A percentile compares a stretch with the other conserved stretches of the same genome.
These are phyloP conservation scores for Bromus sterilis DNA, from an alignment of 176 grass and related monocot species.

Conservation along the genomic window DNA sequence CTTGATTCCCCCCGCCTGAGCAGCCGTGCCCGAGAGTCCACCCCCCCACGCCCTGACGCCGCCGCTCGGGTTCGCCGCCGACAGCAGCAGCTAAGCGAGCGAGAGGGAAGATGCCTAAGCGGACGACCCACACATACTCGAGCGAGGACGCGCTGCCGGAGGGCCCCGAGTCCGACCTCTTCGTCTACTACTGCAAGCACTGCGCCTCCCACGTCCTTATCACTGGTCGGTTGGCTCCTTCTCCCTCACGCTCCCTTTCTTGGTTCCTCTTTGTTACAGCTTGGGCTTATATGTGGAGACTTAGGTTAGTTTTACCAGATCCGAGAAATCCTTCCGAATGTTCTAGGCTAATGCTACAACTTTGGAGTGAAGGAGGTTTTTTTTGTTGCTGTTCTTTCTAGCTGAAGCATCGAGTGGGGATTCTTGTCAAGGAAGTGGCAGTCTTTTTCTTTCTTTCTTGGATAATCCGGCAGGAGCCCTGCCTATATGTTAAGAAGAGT, in stretches of 20 bases:
- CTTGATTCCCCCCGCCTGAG: background rate
- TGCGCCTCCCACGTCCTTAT: slow-evolving; percentile 96
- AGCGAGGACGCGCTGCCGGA: slow-evolving; percentile 90
- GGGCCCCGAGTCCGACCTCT: slow-evolving; percentile 89
- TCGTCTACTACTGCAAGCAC: slow-evolving; percentile 99
- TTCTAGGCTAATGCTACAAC: background rate
- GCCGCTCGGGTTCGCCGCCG: background rate
- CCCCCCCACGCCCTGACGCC: background rate
- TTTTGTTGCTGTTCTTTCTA: background rate
- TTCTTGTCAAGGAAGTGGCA: background rate
- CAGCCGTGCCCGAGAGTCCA: background rate
- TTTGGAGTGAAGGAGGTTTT: background rate
- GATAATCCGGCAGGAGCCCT: too few relatives aligned
- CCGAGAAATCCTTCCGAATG: background rate
- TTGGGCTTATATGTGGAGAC: background rate
- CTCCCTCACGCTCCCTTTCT: background rate
- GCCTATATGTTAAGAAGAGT: too few relatives aligned
- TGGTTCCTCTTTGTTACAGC: background rate
- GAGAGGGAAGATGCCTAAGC: slow-evolving; percentile 63
- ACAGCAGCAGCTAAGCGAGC: background rate
- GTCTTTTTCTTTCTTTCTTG: background rate
- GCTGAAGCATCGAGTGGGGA: background rate
- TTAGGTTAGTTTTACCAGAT: slow-evolving; percentile 8
- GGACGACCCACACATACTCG: slow-evolving; percentile 99
- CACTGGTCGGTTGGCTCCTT: slow-evolving; percentile 61